These are phyloP conservation scores for Przewalskia tangutica DNA, from an alignment of 257 asterid species.

Conservation along the genomic window DNA sequence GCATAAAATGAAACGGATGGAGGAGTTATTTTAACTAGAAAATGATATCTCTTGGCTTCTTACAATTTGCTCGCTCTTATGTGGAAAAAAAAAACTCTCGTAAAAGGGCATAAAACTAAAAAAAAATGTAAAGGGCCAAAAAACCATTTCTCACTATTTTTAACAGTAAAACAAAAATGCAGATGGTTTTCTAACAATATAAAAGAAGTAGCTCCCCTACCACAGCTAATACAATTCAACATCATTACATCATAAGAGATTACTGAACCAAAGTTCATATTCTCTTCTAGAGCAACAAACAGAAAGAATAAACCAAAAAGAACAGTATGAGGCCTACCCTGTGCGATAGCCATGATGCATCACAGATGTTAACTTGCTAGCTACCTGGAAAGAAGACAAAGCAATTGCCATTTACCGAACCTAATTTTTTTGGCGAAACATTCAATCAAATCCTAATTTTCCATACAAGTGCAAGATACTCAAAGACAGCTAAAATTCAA, in stretches of 20 bases:
- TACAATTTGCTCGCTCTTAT: no score
- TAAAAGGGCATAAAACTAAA: neutral
- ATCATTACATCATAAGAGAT: neutral
- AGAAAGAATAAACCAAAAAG: neutral
- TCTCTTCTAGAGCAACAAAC: neutral
- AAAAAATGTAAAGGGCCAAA: no score
- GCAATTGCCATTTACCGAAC: neutral
- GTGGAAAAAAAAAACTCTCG: neutral
- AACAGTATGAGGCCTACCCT: neutral
- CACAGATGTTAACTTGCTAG: neutral
- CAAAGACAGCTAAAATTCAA: slow-evolving; percentile 10
- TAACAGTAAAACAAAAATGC: neutral
- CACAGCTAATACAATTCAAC: neutral
- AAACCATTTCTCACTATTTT: neutral
- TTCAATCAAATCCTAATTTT: neutral
- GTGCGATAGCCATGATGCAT: neutral
- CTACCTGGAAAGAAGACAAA: neutral
- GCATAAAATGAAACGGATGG: no score
- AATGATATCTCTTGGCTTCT: no score
- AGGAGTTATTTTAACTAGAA: no score
- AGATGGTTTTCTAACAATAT: neutral
- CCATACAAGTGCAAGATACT: neutral
- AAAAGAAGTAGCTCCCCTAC: neutral
- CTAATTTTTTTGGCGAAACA: neutral
- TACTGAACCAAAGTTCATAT: neutral